A percentile compares a stretch with the other conserved stretches of the same genome.
Evolutionary conservation across 164 flowering plant species (phyloP).

Genomic region (Chloranthus sessilifolius): DNA sequence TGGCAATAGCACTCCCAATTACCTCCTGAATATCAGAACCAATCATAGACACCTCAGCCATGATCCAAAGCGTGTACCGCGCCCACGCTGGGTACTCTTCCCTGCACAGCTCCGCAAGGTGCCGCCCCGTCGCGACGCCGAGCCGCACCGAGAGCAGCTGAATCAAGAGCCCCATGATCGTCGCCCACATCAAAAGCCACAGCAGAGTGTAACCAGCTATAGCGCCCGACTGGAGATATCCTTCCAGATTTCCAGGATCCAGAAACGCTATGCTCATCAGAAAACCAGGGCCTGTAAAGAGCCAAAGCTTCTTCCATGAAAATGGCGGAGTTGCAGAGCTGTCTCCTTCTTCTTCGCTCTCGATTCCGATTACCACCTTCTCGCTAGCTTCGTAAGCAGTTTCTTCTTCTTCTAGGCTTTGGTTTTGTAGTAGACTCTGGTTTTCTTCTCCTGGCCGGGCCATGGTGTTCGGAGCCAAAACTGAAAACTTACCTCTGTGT

Average conservation of each 20-base stretch:
- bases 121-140: constrained; percentile 44
- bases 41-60: constrained; percentile 53
- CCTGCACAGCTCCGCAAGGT: constrained; percentile 42
- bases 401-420: constrained; percentile 22
- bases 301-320: constrained; percentile 80
- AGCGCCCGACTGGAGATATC: constrained; percentile 78
- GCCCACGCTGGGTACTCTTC: constrained; percentile 53
- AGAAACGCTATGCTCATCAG: constrained; percentile 76
- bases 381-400: constrained; percentile 23
- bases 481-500: no score
- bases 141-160: constrained; percentile 43
- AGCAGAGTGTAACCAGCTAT: constrained; percentile 70
- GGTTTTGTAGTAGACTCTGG: no score
- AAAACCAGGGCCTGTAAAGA: constrained; percentile 75
- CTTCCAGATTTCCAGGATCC: constrained; percentile 80
- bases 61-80: constrained; percentile 33
- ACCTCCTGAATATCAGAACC: constrained; percentile 63
- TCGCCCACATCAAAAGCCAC: constrained; percentile 77
- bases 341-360: constrained; percentile 6
- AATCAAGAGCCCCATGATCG: constrained; percentile 51
- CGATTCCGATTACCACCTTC: constrained; percentile 20
- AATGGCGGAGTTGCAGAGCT: no score
- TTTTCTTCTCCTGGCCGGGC: no score
- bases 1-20: constrained; percentile 52
- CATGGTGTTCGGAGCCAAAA: no score